These are phyloP conservation scores for Gynostemma pentaphyllum DNA, from an alignment of 306 rosid genomes.

Conservation along the genomic window DNA sequence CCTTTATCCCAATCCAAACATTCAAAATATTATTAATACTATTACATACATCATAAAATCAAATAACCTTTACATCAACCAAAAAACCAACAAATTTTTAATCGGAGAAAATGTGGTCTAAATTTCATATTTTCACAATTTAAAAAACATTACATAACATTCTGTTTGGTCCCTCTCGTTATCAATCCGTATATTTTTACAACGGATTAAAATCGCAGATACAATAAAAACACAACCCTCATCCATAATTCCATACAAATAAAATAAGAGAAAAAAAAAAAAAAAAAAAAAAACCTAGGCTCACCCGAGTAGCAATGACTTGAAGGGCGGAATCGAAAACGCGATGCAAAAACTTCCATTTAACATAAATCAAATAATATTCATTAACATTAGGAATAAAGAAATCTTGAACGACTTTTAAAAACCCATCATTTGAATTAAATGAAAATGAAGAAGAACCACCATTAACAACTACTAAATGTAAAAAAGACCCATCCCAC, in stretches of 20 bases:
- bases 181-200: too few relatives aligned
- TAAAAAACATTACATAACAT: too few relatives aligned
- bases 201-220: too few relatives aligned
- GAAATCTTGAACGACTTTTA: constrained; percentile 32
- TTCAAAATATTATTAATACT: too few relatives aligned
- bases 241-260: background rate
- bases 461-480: constrained; percentile 44
- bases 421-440: constrained; percentile 28
- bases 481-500: constrained; percentile 53
- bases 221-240: background rate
- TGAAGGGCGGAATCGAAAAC: constrained; percentile 88
- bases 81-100: background rate
- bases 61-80: too few relatives aligned
- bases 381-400: constrained; percentile 55
- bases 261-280: background rate
- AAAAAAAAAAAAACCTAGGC: background rate
- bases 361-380: constrained; percentile 52
- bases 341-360: constrained; percentile 84
- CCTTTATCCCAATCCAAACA: too few relatives aligned
- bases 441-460: constrained; percentile 16
- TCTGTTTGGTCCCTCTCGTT: too few relatives aligned
- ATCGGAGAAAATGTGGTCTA: background rate
- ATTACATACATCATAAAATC: too few relatives aligned
- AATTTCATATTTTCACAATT: background rate
- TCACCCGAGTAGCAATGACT: constrained; percentile 87